These are phyloP conservation scores for Aspergillus ellipticus DNA, from an alignment of 495 filamentous ascomycete genomes.

Conservation along the genomic window DNA sequence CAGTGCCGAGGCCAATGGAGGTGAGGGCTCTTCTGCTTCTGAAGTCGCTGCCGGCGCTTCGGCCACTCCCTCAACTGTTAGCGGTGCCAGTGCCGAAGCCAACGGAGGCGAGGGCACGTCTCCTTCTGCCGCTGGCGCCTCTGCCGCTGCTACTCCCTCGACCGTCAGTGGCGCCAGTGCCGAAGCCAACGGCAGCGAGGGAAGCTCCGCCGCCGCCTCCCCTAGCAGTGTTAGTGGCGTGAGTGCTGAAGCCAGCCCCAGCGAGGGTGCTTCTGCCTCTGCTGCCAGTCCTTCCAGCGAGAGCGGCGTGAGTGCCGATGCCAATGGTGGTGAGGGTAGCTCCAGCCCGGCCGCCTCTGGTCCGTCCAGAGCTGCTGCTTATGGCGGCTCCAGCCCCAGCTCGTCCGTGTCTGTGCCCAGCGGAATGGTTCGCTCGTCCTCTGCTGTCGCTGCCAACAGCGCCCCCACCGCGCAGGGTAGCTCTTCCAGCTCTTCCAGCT, in stretches of 20 bases:
- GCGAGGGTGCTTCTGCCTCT: background rate
- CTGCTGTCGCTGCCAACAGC: background rate
- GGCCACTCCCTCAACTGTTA: background rate
- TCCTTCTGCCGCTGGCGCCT: background rate
- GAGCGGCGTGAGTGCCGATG: background rate
- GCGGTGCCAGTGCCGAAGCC: background rate
- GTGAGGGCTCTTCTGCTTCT: background rate
- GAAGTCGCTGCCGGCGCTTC: background rate
- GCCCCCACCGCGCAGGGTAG: background rate
- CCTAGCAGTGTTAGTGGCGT: background rate
- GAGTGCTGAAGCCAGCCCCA: background rate
- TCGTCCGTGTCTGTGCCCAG: background rate
- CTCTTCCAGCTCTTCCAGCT: background rate
- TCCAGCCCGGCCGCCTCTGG: background rate
- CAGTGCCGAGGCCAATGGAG: background rate
- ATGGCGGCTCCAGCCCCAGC: background rate
- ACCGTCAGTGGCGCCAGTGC: background rate
- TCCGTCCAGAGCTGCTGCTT: background rate
- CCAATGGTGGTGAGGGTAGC: background rate
- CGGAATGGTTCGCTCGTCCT: background rate
- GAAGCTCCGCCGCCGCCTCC: background rate
- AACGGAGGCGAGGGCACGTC: background rate
- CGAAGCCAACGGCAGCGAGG: slow-evolving; percentile 1
- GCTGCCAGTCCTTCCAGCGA: background rate
- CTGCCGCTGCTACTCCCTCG: background rate